Evolutionary conservation across 768 basidiomycete genomes (phyloP).

Genomic region (Amylocystis lapponica): DNA sequence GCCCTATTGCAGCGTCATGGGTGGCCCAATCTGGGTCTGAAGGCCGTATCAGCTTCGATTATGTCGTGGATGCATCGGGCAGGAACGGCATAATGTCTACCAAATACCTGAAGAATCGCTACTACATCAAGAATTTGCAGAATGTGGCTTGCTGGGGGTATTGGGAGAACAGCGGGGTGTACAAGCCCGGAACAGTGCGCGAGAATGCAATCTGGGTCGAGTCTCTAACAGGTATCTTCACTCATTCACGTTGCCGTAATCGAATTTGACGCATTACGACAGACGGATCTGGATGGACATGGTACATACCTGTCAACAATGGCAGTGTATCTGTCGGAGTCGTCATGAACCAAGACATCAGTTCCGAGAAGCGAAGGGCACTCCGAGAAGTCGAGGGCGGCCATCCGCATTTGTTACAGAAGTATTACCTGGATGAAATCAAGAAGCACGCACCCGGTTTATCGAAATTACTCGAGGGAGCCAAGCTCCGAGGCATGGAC

Average conservation of each 20-base stretch:
- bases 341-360: conserved; percentile 33
- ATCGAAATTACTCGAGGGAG: conserved; percentile 8
- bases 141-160: conserved; percentile 73
- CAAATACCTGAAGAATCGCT: conserved; percentile 55
- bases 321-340: conserved; percentile 41
- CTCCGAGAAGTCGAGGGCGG: background rate
- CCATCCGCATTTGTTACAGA: conserved; percentile 2
- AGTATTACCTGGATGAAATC: conserved; percentile 11
- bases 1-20: no score
- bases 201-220: conserved; percentile 32
- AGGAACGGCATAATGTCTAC: conserved; percentile 46
- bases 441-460: conserved; percentile 17
- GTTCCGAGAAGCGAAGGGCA: conserved; percentile 22
- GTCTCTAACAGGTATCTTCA: conserved; percentile 47
- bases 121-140: conserved; percentile 54
- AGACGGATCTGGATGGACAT: conserved; percentile 45
- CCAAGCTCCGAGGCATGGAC: background rate
- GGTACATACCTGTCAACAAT: conserved; percentile 42
- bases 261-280: background rate
- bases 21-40: no score
- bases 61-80: conserved; percentile 65
- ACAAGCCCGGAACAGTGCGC: conserved; percentile 18
- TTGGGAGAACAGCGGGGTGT: conserved; percentile 46
- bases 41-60: conserved; percentile 50
- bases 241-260: background rate